A percentile compares a stretch with the other conserved stretches of the same genome.
phyloP scores from a whole-genome alignment of 371 early-diverging fungal species.

The Dentiscutata heterogama region DNA sequence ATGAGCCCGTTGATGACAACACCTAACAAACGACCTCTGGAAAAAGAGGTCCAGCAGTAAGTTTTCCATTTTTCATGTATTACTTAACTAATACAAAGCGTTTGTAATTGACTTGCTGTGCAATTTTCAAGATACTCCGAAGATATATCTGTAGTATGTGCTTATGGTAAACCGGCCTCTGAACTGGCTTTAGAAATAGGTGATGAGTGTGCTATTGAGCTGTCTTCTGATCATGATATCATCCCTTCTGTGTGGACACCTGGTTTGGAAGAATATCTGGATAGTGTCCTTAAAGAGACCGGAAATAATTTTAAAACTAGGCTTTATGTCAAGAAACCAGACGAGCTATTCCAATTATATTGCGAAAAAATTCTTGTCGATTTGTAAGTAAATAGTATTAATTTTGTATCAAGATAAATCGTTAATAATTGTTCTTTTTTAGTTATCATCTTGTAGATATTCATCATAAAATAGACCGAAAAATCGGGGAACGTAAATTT shows the following conservation, averaged over 20 bases:
- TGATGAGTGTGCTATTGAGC: constrained; percentile 28
- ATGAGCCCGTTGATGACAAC: not conserved
- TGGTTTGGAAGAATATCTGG: constrained; percentile 6
- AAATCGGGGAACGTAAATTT: constrained; percentile 43
- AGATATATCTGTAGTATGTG: constrained; percentile 23
- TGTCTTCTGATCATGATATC: constrained; percentile 23
- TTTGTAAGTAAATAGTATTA: not conserved
- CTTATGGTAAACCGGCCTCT: not conserved
- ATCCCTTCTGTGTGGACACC: constrained; percentile 38
- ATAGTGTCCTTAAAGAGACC: constrained; percentile 5
- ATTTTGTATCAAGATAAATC: too few species aligned
- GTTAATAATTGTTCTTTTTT: not conserved
- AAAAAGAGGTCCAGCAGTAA: constrained; percentile 13
- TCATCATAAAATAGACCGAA: constrained; percentile 43
- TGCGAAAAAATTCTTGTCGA: constrained; percentile 41
- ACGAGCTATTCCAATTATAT: constrained; percentile 25
- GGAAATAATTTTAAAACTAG: constrained; percentile 23
- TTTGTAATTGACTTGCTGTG: not conserved
- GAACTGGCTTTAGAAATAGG: constrained; percentile 37
- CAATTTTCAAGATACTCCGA: constrained; percentile 17
- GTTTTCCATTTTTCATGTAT: constrained; percentile 4
- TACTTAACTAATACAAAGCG: not conserved
- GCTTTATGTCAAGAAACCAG: not conserved
- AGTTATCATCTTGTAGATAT: constrained; percentile 40
- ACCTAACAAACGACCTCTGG: not conserved